Conservation (phyloP, 805 yeast species). For the Peterozyma toletana region DNA sequence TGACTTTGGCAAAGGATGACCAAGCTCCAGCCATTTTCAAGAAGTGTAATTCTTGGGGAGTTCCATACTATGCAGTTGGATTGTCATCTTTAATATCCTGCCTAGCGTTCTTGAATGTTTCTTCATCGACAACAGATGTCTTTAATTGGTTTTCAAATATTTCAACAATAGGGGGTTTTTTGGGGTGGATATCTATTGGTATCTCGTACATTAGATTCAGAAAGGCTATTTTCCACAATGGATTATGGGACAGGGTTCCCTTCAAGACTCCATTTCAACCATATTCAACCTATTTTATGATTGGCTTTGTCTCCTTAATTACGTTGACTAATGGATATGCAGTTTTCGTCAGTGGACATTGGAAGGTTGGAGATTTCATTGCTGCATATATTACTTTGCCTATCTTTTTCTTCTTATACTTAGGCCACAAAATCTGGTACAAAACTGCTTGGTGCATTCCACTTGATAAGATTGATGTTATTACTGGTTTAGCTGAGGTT, state of each 20-base stretch:
- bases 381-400: conserved; percentile 72
- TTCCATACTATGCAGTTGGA: conserved; percentile 45
- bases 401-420: conserved; percentile 41
- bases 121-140: conserved; percentile 43
- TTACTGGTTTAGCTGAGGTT: conserved; percentile 51
- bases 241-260: conserved; percentile 47
- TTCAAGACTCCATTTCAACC: conserved; percentile 53
- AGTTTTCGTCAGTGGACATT: conserved; percentile 41
- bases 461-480: conserved; percentile 50
- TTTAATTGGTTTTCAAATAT: conserved; percentile 63
- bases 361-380: conserved; percentile 50
- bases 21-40: conserved; percentile 48
- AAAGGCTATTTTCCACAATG: conserved; percentile 50
- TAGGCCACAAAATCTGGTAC: conserved; percentile 41
- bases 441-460: conserved; percentile 43
- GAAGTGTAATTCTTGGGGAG: conserved; percentile 45
- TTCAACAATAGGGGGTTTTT: conserved; percentile 58
- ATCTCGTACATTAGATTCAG: conserved; percentile 56
- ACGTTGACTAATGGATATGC: conserved; percentile 67
- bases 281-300: conserved; percentile 46
- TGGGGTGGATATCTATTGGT: conserved; percentile 52
- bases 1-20: conserved; percentile 45
- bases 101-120: conserved; percentile 47
- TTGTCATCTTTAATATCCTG: conserved; percentile 31
- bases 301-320: conserved; percentile 42